Evolutionary conservation across 176 grass and related monocot species (phyloP), one percentile per base, ranked within the genome.

Genomic region (Phyllostachys edulis): DNA sequence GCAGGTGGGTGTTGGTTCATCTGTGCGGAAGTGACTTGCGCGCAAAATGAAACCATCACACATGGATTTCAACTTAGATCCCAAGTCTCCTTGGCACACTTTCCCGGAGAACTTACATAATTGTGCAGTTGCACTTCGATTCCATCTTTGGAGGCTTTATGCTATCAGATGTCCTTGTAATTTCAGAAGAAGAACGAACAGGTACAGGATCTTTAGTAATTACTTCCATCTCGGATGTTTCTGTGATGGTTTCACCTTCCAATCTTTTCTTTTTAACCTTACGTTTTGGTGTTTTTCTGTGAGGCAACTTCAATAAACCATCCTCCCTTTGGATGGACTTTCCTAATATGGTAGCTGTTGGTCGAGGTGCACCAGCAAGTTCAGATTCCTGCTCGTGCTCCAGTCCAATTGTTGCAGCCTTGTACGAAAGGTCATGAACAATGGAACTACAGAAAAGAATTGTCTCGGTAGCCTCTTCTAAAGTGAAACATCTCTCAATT

Each of bases 71-170:
- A 42, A 27, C 42, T 41, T 52, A 18, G 59, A 72, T 16, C 52
- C 21, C 57, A 59, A 26, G 41, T 59, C 72, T 59, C n/a, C 73
- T 79, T 67, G 9, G 42, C 65, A 51, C 15, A 42, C 1, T 60
- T 60, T 60, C 57, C 39, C 36, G 37, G 78, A 45, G 26, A 86
- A 86, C 70, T 90, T 89, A 97, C 95, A 97, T 94, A 74, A 97
- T 91, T 86, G 80, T 87, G 90, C 95, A 97, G 68, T 94, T 97
- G 87, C 95, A 97, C 80, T 97, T 97, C 23, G 95, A 90, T 91
- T 97, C 95, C 81, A 97, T 41, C 60, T 93, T 97, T 41, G 92
- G 92, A 63, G 84, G 90, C 71, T 94, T 97, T 69, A 80, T 65
- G 57, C 55, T 88, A 71, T 94, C 90, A 2, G 81, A 86, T 78